phyloP scores from a whole-genome alignment of 2,329 filamentous ascomycete species.

The Chaetomiaceae sp. region DNA sequence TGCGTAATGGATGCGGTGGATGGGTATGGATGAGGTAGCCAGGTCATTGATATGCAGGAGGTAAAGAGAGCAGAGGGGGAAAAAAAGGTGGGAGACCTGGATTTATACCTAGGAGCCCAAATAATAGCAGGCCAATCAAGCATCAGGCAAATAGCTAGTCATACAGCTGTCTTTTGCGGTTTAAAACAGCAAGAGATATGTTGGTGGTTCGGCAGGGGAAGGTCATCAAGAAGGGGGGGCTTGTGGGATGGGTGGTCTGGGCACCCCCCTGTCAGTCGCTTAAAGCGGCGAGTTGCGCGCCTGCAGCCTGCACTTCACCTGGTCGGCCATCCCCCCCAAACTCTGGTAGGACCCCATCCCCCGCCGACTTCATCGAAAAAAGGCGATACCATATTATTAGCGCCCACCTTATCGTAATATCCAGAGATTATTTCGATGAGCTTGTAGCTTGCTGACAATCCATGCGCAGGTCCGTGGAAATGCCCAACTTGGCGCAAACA shows the following conservation, averaged over 20 bases:
- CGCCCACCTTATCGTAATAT: no score
- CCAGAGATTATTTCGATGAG: no score
- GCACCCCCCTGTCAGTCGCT: constrained; percentile 2
- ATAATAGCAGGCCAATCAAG: constrained; percentile 7
- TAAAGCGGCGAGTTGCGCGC: constrained; percentile 3
- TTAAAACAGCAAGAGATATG: constrained; percentile 4
- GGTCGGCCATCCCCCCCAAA: background rate
- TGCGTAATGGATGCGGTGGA: background rate
- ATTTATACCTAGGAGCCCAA: constrained; percentile 12
- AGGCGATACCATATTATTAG: no score
- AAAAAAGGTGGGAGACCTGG: constrained; percentile 4
- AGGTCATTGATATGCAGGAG: background rate
- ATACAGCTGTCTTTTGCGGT: background rate
- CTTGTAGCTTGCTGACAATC: no score
- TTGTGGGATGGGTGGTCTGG: background rate
- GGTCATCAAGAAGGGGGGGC: constrained; percentile 1
- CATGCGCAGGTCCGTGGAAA: no score
- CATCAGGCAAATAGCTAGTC: background rate
- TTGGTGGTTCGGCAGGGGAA: background rate
- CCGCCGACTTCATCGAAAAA: background rate
- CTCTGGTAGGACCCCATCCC: background rate
- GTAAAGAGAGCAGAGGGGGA: background rate
- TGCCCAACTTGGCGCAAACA: no score
- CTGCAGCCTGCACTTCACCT: background rate
- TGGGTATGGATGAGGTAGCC: background rate